Evolutionary conservation across 1,139 yeast genomes (phyloP).

Genomic region (Candida glucosophila): DNA sequence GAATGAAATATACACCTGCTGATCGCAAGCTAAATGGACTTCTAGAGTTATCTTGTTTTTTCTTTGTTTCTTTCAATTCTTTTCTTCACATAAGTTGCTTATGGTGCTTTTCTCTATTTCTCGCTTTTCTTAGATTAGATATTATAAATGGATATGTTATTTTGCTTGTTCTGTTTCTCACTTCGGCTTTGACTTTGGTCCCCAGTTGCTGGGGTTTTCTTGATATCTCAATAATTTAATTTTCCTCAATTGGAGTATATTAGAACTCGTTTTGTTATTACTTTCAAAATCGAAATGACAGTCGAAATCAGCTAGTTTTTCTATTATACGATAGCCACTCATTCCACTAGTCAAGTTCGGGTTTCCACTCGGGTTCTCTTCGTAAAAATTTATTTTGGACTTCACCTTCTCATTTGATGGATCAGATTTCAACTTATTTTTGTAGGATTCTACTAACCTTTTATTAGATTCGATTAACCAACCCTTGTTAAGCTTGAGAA

Average conservation of each 20-base stretch:
- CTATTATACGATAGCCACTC: conserved; percentile 61
- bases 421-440: conserved; percentile 22
- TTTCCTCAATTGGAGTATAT: conserved; percentile 53
- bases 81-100: too few species aligned
- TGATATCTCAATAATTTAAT: conserved; percentile 81
- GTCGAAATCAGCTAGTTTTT: conserved; percentile 19
- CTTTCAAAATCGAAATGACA: conserved; percentile 38
- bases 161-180: too few species aligned
- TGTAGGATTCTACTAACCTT: conserved; percentile 22
- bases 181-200: conserved; percentile 75
- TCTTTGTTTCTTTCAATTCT: too few species aligned
- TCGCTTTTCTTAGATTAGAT: too few species aligned
- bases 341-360: conserved; percentile 28
- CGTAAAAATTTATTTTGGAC: conserved; percentile 16
- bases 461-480: conserved; percentile 47
- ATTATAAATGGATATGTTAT: too few species aligned
- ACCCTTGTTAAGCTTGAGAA: conserved; percentile 64
- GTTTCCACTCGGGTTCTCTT: conserved; percentile 19
- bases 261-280: conserved; percentile 46
- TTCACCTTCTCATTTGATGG: conserved; percentile 28
- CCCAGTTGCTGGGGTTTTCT: conserved; percentile 93
- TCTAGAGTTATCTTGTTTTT: too few species aligned
- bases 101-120: too few species aligned
- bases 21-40: too few species aligned
- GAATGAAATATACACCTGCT: too few species aligned